phyloP scores from a whole-genome alignment of 441 rosid species.

The Aquilaria agallochum region DNA sequence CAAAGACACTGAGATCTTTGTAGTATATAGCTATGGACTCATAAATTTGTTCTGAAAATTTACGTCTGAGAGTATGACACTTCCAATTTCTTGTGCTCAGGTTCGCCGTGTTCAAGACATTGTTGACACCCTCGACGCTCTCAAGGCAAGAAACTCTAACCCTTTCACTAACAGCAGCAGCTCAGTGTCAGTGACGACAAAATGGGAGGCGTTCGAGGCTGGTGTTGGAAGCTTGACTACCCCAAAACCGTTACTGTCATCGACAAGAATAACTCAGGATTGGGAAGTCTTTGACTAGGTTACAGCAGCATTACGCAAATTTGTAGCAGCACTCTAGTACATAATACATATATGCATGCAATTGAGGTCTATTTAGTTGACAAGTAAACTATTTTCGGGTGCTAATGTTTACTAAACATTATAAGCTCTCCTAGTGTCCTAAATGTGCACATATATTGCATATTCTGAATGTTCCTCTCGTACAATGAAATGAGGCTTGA shows the following conservation, averaged over 20 bases:
- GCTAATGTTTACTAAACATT: no score
- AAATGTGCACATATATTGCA: no score
- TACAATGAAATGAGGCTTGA: no score
- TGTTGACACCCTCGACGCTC: conserved; percentile 39
- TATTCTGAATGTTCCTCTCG: no score
- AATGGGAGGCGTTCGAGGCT: conserved; percentile 38
- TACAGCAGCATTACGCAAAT: neutral
- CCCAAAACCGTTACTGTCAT: conserved; percentile 28
- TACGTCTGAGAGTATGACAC: neutral
- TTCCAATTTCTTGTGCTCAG: conserved; percentile 20
- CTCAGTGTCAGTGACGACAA: conserved; percentile 29
- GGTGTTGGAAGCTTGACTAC: conserved; percentile 39
- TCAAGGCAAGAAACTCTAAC: conserved; percentile 39
- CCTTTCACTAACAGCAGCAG: conserved; percentile 27
- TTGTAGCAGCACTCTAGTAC: no score
- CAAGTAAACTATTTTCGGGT: no score
- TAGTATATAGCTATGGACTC: no score
- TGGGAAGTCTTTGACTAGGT: conserved; percentile 51
- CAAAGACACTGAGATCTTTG: no score
- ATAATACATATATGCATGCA: no score
- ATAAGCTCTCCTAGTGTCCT: no score
- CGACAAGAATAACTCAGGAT: conserved; percentile 37
- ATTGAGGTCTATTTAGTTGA: no score
- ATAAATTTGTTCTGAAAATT: neutral
- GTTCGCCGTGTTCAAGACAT: conserved; percentile 43